Percentiles rank a stretch among this genome's conserved stretches.
phyloP scores from a whole-genome alignment of 257 asterid genomes.

The Rhazya stricta region DNA sequence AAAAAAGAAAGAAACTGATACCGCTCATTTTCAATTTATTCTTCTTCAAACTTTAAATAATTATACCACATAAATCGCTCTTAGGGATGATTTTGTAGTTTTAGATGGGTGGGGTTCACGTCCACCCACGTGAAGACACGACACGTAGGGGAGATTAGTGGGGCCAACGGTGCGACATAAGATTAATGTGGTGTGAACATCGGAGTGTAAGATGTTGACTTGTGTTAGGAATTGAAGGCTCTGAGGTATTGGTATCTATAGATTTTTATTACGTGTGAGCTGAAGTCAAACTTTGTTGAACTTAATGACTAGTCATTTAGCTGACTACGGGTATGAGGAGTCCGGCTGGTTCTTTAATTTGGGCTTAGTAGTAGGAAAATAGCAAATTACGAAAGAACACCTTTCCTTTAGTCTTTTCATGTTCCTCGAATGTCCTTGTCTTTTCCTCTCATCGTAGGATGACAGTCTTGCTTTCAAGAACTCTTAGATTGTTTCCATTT shows the following conservation, averaged over 20 bases:
- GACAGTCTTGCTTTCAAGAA: too few species aligned
- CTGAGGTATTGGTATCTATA: background rate
- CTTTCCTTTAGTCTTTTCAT: too few species aligned
- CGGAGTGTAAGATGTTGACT: constrained; percentile 12
- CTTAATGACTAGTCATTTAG: too few species aligned
- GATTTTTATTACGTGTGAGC: background rate
- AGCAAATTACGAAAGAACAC: background rate
- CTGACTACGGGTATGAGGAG: too few species aligned
- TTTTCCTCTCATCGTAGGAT: too few species aligned
- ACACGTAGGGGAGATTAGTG: background rate
- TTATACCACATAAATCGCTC: too few species aligned
- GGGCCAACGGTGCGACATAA: background rate
- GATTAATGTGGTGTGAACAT: constrained; percentile 11
- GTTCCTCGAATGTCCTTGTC: too few species aligned
- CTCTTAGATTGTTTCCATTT: too few species aligned
- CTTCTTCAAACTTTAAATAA: too few species aligned
- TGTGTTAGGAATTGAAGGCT: background rate
- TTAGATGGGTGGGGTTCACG: constrained; percentile 9
- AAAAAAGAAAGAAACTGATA: too few species aligned
- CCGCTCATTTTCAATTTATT: too few species aligned
- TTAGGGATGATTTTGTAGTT: too few species aligned
- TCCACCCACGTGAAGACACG: background rate
- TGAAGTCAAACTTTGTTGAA: constrained; percentile 4
- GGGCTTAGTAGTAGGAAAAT: background rate
- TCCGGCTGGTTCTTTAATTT: background rate